Conservation (phyloP, 768 basidiomycete genomes). For the Suillus hirtellus region DNA sequence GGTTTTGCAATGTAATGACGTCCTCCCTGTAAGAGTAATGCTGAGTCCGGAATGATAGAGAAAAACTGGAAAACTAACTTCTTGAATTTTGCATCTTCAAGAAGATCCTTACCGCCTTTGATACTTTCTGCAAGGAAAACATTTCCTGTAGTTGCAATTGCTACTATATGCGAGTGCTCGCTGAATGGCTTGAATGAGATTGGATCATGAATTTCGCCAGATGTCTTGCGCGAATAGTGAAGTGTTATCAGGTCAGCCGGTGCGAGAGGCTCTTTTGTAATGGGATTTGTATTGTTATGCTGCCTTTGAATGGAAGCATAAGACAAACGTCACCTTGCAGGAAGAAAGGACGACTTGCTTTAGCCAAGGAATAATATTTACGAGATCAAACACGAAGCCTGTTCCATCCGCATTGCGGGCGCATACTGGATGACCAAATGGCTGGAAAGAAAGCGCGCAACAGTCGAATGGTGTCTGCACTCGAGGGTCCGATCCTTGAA, state of each 20-base stretch:
- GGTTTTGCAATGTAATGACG: slow-evolving; percentile 92
- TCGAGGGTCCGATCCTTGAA: slow-evolving; percentile 64
- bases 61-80: slow-evolving; percentile 49
- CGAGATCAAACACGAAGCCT: slow-evolving; percentile 81
- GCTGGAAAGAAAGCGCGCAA: slow-evolving; percentile 89
- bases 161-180: slow-evolving; percentile 93
- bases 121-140: slow-evolving; percentile 92
- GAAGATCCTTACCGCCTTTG: slow-evolving; percentile 82
- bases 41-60: slow-evolving; percentile 6
- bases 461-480: slow-evolving; percentile 83
- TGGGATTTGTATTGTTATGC: slow-evolving; percentile 78
- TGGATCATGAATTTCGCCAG: slow-evolving; percentile 91
- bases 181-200: slow-evolving; percentile 98
- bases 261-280: slow-evolving; percentile 69
- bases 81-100: slow-evolving; percentile 82
- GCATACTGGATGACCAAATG: slow-evolving; percentile 86
- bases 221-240: slow-evolving; percentile 79
- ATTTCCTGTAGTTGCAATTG: slow-evolving; percentile 87
- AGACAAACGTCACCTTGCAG: slow-evolving; percentile 13
- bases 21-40: slow-evolving; percentile 56
- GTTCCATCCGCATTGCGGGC: slow-evolving; percentile 81
- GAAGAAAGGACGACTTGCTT: slow-evolving; percentile 54
- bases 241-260: slow-evolving; percentile 78
- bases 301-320: slow-evolving; percentile 47
- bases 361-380: slow-evolving; percentile 93